Percentiles rank a stretch among this genome's conserved stretches.
Conservation (phyloP, 306 rosid species). For the Luffa aegyptiaca region DNA sequence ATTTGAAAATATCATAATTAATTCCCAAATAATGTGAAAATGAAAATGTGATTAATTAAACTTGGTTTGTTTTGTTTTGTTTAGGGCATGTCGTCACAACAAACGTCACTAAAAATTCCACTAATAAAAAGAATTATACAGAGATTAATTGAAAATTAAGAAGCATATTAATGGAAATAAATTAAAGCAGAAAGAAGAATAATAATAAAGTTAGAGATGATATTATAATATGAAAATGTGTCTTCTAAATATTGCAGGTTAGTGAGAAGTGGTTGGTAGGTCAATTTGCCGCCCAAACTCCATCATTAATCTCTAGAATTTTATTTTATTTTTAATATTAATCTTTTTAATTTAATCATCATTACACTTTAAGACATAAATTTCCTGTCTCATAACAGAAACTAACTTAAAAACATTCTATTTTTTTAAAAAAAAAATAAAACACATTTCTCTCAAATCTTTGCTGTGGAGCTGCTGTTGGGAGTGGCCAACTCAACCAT, state of each 20-base stretch:
- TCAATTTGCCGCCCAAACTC: conserved; percentile 21
- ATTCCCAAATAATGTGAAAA: neutral
- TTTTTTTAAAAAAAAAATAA: neutral
- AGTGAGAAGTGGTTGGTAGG: conserved; percentile 30
- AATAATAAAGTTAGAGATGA: neutral
- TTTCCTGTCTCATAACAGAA: conserved; percentile 1
- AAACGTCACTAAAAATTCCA: neutral
- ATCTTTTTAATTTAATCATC: conserved; percentile 14
- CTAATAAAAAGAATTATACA: neutral
- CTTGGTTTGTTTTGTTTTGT: neutral
- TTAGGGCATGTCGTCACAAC: neutral
- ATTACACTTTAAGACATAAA: conserved; percentile 19
- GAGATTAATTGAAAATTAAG: neutral
- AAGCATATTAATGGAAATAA: neutral
- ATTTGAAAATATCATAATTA: neutral
- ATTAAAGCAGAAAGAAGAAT: neutral
- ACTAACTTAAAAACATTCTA: neutral
- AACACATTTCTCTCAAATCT: neutral
- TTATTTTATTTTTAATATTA: neutral
- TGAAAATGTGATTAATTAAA: neutral
- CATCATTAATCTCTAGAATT: conserved; percentile 20
- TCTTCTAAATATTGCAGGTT: conserved; percentile 20
- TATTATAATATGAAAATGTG: neutral
- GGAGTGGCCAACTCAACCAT: neutral
- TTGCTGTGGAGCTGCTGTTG: neutral